Evolutionary conservation across 2,329 filamentous ascomycete species (phyloP), one percentile per base, ranked within the genome.

Genomic region (Exserohilum rostratum): DNA sequence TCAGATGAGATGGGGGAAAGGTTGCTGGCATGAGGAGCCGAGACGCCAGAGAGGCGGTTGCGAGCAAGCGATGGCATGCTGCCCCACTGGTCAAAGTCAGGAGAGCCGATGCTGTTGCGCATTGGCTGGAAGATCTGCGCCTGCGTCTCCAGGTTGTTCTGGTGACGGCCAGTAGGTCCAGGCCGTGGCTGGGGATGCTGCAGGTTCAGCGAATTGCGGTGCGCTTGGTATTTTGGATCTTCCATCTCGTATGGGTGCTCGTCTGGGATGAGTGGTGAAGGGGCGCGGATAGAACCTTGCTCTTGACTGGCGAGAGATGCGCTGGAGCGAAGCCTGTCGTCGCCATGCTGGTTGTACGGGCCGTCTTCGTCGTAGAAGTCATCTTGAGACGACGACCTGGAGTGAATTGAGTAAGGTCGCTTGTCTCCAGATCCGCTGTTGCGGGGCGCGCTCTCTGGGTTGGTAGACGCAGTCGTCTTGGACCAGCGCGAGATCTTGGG

Each of bases 401-500:
- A 96, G n/a, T 83, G 76, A 71, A 84, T 74, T 62, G 83, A 82
- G 77, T 86, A 74, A 76, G 87, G 77, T 79, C 88, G 74, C 81
- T 87, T 77, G 79, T 87, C 77, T 43, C 82, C 81, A 18, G 68
- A 71, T 39, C 80, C 82, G 66, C 86, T 90, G 66, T 85, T 86
- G 35, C 89, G 73, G 30, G 69, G 86, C 73, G 93, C 89, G 35
- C 88, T 89, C 64, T 89, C 89, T 39, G 90, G 88, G 38, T 92
- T 87, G 57, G 91, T 96, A 0, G 92, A 96, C 3, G 93, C 85
- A 0, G 95, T 99, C 2, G 93, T 98, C 78, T 96, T 95, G 0
- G 93, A 98, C 95, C 95, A 99, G 38, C 95, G 86, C 5, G 95
- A 98, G 59, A 96, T 93, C 79, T 96, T 97, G 20, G 93, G 92